A percentile compares a stretch with the other conserved stretches of the same genome.
Evolutionary conservation across 2,329 filamentous ascomycete species (phyloP).

Genomic region (Claviceps quebecensis): DNA sequence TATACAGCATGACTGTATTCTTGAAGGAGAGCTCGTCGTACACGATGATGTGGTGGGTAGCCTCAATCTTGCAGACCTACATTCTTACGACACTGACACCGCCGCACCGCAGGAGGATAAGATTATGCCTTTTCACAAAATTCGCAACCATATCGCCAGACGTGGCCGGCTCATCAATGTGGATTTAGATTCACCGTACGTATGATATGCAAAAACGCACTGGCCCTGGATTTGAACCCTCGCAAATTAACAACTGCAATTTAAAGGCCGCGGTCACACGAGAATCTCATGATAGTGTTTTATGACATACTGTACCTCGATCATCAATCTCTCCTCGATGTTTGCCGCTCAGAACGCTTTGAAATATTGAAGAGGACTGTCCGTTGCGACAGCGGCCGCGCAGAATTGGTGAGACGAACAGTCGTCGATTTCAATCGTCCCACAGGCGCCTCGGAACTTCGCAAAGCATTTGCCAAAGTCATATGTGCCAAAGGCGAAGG

Average conservation of each 20-base stretch:
- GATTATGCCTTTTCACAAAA: conserved; percentile 66
- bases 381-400: conserved; percentile 40
- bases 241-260: neutral
- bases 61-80: neutral
- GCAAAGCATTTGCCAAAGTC: conserved; percentile 50
- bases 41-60: conserved; percentile 47
- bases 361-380: conserved; percentile 43
- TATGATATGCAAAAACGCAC: conserved; percentile 2
- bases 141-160: conserved; percentile 65
- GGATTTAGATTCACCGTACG: conserved; percentile 53
- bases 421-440: conserved; percentile 49
- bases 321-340: conserved; percentile 33
- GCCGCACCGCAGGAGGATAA: conserved; percentile 32
- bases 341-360: conserved; percentile 45
- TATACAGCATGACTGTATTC: conserved; percentile 53
- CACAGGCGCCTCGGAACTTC: conserved; percentile 39
- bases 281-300: conserved; percentile 49
- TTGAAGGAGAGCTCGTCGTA: conserved; percentile 73
- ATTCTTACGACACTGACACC: conserved; percentile 5
- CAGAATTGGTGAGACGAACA: conserved; percentile 52
- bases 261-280: conserved; percentile 30
- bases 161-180: conserved; percentile 58
- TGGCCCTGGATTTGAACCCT: neutral
- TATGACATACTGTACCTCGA: conserved; percentile 44
- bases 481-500: conserved; percentile 61